A percentile compares a stretch with the other conserved stretches of the same genome.
These are phyloP conservation scores for Zygoascus hellenicus DNA, from an alignment of 1,139 yeast genomes.

Conservation along the genomic window DNA sequence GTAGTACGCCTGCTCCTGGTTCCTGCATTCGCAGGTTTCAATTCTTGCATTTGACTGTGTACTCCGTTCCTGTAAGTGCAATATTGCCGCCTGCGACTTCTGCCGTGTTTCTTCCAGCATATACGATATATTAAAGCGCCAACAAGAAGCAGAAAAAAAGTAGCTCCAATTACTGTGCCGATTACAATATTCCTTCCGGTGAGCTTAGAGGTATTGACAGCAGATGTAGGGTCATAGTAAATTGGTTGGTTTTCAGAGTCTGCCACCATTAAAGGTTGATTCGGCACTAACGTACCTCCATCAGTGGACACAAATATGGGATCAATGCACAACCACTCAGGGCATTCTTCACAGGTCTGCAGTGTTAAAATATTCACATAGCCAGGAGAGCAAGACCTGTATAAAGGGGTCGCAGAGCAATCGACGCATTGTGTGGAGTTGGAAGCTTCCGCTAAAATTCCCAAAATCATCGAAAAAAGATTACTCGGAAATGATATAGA, in stretches of 20 bases:
- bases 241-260: too few species aligned
- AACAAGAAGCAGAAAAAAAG: constrained; percentile 12
- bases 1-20: not conserved
- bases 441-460: too few species aligned
- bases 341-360: constrained; percentile 16
- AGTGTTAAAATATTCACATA: constrained; percentile 14
- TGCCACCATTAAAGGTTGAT: too few species aligned
- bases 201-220: constrained; percentile 4
- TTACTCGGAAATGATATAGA: too few species aligned
- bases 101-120: not conserved
- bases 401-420: constrained; percentile 13
- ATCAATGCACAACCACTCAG: constrained; percentile 13
- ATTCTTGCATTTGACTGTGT: not conserved
- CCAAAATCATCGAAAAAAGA: too few species aligned
- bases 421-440: constrained; percentile 2
- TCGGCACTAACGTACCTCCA: not conserved
- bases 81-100: not conserved
- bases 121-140: constrained; percentile 11
- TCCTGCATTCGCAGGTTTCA: too few species aligned
- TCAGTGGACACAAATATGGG: not conserved
- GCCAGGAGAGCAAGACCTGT: constrained; percentile 14
- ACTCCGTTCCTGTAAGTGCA: not conserved
- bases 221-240: not conserved
- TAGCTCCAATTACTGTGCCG: constrained; percentile 19
- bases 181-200: constrained; percentile 13